phyloP scores from a whole-genome alignment of 306 rosid genomes.

The Casuarina equisetifolia region DNA sequence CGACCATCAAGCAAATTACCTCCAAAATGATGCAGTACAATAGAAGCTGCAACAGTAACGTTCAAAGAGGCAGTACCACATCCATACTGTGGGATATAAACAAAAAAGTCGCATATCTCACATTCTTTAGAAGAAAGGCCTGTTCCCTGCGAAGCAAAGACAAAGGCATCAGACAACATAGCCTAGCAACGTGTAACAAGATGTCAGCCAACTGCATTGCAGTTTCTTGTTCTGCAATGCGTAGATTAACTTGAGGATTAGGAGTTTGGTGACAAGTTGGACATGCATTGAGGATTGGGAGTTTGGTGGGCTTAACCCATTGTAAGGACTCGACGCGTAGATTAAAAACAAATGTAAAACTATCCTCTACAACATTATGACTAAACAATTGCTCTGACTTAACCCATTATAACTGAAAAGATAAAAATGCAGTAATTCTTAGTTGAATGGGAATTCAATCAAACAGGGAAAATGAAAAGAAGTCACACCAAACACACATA shows the following conservation, averaged over 20 bases:
- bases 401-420: not conserved
- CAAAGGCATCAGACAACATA: conserved; percentile 8
- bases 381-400: not conserved
- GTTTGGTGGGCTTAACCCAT: too few relatives aligned
- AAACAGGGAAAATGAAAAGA: not conserved
- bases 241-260: too few relatives aligned
- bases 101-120: conserved; percentile 87
- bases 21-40: conserved; percentile 90
- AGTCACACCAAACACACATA: not conserved
- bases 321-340: not conserved
- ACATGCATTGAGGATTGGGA: too few relatives aligned
- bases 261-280: too few relatives aligned
- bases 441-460: not conserved
- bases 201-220: not conserved
- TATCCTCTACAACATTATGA: not conserved
- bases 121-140: conserved; percentile 87
- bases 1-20: conserved; percentile 42
- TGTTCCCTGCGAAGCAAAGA: conserved; percentile 51
- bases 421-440: not conserved
- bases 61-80: conserved; percentile 87
- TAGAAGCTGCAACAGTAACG: conserved; percentile 93
- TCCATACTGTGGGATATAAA: conserved; percentile 93
- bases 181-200: not conserved
- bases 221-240: conserved; percentile 7
- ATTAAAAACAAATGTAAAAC: not conserved